Conservation (phyloP, 257 asterid species). For the Fraxinus excelsior region DNA sequence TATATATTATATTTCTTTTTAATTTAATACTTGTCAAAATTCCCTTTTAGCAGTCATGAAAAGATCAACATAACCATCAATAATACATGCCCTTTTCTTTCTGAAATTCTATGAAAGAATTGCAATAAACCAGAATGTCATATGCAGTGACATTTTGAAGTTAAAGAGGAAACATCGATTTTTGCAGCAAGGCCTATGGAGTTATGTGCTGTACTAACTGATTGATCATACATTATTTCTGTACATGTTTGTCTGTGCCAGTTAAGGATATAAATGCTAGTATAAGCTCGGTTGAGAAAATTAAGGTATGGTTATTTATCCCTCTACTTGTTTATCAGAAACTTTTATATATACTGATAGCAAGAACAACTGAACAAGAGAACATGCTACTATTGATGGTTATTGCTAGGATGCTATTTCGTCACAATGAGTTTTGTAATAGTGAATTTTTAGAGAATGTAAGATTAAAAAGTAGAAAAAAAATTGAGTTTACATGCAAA, state of each 20-base stretch:
- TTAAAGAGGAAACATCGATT: background rate
- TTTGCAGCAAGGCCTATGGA: background rate
- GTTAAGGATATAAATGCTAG: background rate
- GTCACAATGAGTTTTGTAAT: too few species aligned
- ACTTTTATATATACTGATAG: background rate
- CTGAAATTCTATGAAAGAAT: background rate
- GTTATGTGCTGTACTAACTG: background rate
- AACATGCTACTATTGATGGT: background rate
- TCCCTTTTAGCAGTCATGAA: background rate
- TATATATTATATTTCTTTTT: slow-evolving; percentile 1
- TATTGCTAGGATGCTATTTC: background rate
- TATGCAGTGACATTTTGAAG: background rate
- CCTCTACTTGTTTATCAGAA: background rate
- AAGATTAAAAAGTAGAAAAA: too few species aligned
- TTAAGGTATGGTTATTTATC: background rate
- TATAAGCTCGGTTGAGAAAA: background rate
- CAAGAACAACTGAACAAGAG: background rate
- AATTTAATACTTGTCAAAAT: background rate
- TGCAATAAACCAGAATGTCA: background rate
- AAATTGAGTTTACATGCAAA: too few species aligned
- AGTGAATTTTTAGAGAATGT: too few species aligned
- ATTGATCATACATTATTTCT: background rate
- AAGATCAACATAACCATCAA: background rate
- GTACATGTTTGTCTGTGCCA: background rate
- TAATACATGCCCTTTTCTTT: background rate